phyloP scores from a whole-genome alignment of 1,284 basidiomycete genomes.

The Nidula niveotomentosa region DNA sequence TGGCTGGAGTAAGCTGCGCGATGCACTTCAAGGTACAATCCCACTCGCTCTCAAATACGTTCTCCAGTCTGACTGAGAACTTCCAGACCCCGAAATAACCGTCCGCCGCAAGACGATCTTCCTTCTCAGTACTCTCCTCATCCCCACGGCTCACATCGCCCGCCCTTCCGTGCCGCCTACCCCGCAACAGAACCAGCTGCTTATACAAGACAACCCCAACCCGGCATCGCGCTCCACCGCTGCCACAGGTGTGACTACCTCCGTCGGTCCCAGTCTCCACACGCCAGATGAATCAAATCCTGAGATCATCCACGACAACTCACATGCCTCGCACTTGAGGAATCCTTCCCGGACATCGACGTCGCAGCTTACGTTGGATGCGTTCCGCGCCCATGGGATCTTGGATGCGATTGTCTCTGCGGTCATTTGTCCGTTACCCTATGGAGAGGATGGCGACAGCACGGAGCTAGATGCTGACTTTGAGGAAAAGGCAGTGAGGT shows the following conservation, averaged over 20 bases:
- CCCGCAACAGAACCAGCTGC: slow-evolving; percentile 13
- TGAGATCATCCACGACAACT: slow-evolving; percentile 60
- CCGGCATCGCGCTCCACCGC: slow-evolving; percentile 7
- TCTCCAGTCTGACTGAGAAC: slow-evolving; percentile 4
- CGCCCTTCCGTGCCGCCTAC: slow-evolving; percentile 3
- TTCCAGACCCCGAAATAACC: slow-evolving; percentile 71
- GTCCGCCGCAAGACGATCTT: slow-evolving; percentile 87
- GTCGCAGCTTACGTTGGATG: slow-evolving; percentile 42
- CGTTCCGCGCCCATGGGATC: slow-evolving; percentile 48
- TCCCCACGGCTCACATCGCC: slow-evolving; percentile 40
- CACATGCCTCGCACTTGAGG: slow-evolving; percentile 59
- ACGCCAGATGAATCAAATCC: slow-evolving; percentile 1
- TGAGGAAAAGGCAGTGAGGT: slow-evolving; percentile 78
- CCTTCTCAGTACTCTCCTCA: slow-evolving; percentile 77
- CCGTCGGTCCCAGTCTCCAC: slow-evolving; percentile 9
- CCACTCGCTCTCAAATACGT: slow-evolving; percentile 12
- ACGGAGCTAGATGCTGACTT: slow-evolving; percentile 71
- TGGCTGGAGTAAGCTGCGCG: slow-evolving; percentile 73
- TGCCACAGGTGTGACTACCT: slow-evolving; percentile 4
- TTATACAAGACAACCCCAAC: slow-evolving; percentile 13
- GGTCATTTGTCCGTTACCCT: slow-evolving; percentile 55
- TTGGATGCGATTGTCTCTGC: slow-evolving; percentile 28
- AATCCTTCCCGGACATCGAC: slow-evolving; percentile 53
- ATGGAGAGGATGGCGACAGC: slow-evolving; percentile 69
- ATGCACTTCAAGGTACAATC: slow-evolving; percentile 60